These are phyloP conservation scores for Aspergillus clavatus DNA, from an alignment of 2,329 filamentous ascomycete genomes.

Conservation along the genomic window DNA sequence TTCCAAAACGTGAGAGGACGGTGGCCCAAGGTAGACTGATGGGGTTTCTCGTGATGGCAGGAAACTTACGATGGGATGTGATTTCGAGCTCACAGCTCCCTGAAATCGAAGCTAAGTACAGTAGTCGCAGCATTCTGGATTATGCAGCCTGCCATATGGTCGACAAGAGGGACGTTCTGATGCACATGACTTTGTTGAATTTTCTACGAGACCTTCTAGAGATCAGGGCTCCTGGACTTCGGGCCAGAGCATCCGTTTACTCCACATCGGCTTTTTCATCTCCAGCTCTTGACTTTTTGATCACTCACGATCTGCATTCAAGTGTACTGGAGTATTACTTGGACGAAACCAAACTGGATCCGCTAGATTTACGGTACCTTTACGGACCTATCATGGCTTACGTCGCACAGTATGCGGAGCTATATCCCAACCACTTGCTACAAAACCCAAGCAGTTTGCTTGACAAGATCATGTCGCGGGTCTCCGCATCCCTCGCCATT, in stretches of 20 bases:
- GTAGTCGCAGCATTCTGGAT: conserved; percentile 47
- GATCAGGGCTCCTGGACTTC: conserved; percentile 36
- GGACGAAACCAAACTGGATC: conserved; percentile 46
- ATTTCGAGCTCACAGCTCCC: conserved; percentile 49
- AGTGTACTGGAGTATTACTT: conserved; percentile 49
- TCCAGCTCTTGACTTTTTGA: conserved; percentile 49
- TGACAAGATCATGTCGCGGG: conserved; percentile 44
- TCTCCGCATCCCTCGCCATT: conserved; percentile 44
- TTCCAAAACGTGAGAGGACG: conserved; percentile 51
- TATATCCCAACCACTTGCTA: conserved; percentile 53
- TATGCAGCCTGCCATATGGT: conserved; percentile 55
- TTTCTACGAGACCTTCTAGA: conserved; percentile 54
- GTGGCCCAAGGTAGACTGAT: conserved; percentile 58
- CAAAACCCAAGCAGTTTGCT: conserved; percentile 37
- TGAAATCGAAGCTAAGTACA: conserved; percentile 46
- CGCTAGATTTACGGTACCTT: conserved; percentile 51
- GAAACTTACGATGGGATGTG: conserved; percentile 51
- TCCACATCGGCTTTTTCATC: conserved; percentile 38
- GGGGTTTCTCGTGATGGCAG: conserved; percentile 53
- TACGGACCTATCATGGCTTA: conserved; percentile 54
- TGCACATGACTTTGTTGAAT: conserved; percentile 56
- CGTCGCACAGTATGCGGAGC: conserved; percentile 52
- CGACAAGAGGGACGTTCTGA: conserved; percentile 53
- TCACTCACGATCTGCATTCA: conserved; percentile 47
- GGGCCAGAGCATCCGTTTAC: conserved; percentile 25